Percentiles rank a stretch among this genome's conserved stretches.
These are phyloP conservation scores for Trametes versicolor DNA, from an alignment of 1,284 basidiomycete genomes.

Conservation along the genomic window DNA sequence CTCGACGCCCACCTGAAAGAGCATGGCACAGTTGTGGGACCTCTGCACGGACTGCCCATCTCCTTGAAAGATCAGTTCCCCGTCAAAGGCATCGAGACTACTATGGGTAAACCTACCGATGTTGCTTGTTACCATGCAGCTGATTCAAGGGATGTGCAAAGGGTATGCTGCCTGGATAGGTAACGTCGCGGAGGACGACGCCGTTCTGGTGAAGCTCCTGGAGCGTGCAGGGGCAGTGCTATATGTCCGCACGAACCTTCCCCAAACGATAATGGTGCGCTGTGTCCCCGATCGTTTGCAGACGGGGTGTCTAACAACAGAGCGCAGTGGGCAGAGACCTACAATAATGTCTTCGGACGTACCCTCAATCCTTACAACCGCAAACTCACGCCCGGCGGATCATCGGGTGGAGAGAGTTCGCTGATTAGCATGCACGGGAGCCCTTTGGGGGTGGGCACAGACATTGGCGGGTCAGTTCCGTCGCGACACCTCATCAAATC, in stretches of 20 bases:
- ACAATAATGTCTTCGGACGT: conserved; percentile 72
- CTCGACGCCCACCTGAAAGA: conserved; percentile 52
- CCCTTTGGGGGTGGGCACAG: conserved; percentile 73
- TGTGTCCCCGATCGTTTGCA: background rate
- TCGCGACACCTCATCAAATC: background rate
- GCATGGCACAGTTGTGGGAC: conserved; percentile 52
- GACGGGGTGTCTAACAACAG: conserved; percentile 10
- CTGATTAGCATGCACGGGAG: conserved; percentile 66
- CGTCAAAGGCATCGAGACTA: conserved; percentile 65
- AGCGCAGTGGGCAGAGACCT: conserved; percentile 68
- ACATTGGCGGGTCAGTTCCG: conserved; percentile 66
- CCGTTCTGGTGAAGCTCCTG: conserved; percentile 64
- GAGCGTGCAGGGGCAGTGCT: conserved; percentile 70
- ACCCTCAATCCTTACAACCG: conserved; percentile 73
- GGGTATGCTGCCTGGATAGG: conserved; percentile 44
- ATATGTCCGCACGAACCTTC: conserved; percentile 77
- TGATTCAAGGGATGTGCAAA: conserved; percentile 30
- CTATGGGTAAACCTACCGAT: conserved; percentile 54
- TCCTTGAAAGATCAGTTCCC: conserved; percentile 61
- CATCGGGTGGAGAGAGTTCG: conserved; percentile 69
- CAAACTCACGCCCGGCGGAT: conserved; percentile 62
- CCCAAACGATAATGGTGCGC: conserved; percentile 61
- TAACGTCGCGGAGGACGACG: conserved; percentile 36
- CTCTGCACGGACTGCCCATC: conserved; percentile 61
- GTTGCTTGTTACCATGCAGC: background rate